phyloP scores from a whole-genome alignment of 371 early-diverging fungal species.

The Rhizopus microsporus region DNA sequence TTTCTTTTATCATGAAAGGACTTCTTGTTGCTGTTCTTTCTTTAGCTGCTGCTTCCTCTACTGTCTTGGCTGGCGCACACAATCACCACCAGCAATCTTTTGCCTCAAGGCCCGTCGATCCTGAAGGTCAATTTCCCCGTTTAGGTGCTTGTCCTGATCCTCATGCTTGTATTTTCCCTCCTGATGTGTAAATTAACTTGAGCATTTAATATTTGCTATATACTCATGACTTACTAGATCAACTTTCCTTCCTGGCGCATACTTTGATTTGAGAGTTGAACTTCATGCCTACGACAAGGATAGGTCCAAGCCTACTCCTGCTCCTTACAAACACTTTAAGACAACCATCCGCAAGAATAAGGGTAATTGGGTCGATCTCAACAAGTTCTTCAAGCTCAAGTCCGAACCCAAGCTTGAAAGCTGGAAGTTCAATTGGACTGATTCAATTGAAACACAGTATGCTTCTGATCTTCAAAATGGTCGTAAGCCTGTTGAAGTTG shows the following conservation, averaged over 20 bases:
- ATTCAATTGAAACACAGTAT: conserved; percentile 55
- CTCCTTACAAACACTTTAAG: conserved; percentile 39
- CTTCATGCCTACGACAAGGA: conserved; percentile 55
- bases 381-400: conserved; percentile 42
- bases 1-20: conserved; percentile 17
- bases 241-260: conserved; percentile 56
- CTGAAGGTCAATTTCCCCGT: conserved; percentile 58
- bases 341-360: conserved; percentile 49
- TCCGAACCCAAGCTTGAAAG: conserved; percentile 39
- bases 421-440: conserved; percentile 56
- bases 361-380: conserved; percentile 45
- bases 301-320: conserved; percentile 39
- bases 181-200: conserved; percentile 46
- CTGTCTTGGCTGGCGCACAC: conserved; percentile 19
- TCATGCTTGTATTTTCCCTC: conserved; percentile 58
- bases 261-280: conserved; percentile 63
- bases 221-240: conserved; percentile 30
- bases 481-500: conserved; percentile 51
- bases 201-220: not conserved
- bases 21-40: conserved; percentile 18
- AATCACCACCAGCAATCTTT: conserved; percentile 4
- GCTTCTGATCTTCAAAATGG: conserved; percentile 27
- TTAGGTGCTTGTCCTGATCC: conserved; percentile 57
- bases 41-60: conserved; percentile 23
- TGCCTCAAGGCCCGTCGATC: conserved; percentile 37